phyloP scores from a whole-genome alignment of 768 basidiomycete genomes.

The Pisolithus albus region DNA sequence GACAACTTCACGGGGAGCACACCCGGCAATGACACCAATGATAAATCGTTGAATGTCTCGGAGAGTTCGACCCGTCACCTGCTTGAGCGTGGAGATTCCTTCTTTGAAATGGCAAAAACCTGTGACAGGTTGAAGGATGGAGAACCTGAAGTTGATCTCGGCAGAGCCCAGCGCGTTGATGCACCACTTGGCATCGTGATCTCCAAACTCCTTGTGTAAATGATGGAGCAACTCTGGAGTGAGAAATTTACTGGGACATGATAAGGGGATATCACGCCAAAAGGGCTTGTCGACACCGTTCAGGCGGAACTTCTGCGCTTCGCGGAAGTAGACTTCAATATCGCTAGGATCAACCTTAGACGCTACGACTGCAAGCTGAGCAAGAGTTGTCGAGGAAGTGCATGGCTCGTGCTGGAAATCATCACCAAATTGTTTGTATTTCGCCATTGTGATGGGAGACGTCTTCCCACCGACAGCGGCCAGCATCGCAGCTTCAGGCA shows the following conservation, averaged over 20 bases:
- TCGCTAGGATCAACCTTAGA: neutral
- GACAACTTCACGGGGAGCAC: conserved; percentile 23
- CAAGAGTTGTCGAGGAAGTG: conserved; percentile 16
- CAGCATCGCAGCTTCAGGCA: conserved; percentile 5
- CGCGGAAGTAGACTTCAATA: conserved; percentile 3
- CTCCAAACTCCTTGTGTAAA: conserved; percentile 29
- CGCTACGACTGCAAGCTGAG: neutral
- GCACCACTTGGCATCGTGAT: conserved; percentile 23
- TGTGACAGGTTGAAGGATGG: conserved; percentile 12
- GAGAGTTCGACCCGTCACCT: conserved; percentile 23
- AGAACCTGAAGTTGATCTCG: conserved; percentile 24
- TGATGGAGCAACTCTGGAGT: conserved; percentile 35
- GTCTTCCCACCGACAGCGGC: conserved; percentile 14
- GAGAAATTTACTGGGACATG: conserved; percentile 29
- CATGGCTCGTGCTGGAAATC: conserved; percentile 20
- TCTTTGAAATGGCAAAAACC: conserved; percentile 21
- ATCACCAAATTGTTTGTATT: conserved; percentile 26
- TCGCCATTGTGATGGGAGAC: conserved; percentile 27
- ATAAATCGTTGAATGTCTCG: conserved; percentile 22
- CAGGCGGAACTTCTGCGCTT: no score
- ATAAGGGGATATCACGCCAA: conserved; percentile 30
- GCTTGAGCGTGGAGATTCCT: conserved; percentile 22
- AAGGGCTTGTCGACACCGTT: conserved; percentile 23
- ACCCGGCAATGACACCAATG: conserved; percentile 29
- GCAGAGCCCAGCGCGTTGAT: conserved; percentile 7